Evolutionary conservation across 306 rosid genomes (phyloP).

Genomic region (Begonia peltatifolia): DNA sequence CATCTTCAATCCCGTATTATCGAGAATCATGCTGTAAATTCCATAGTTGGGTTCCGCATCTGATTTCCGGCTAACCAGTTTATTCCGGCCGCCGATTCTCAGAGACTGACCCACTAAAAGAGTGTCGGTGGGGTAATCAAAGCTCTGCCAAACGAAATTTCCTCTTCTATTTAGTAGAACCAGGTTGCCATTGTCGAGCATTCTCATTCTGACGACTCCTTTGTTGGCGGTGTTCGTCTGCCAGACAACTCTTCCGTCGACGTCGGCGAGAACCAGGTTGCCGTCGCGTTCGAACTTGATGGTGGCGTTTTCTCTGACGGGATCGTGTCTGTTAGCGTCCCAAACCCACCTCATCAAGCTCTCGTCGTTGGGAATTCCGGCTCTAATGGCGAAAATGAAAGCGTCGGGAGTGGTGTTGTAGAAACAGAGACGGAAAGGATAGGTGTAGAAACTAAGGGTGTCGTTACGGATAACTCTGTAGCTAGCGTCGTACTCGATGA

Average conservation of each 20-base stretch:
- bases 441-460: background rate
- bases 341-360: slow-evolving; percentile 23
- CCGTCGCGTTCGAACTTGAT: slow-evolving; percentile 16
- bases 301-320: slow-evolving; percentile 19
- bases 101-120: slow-evolving; percentile 17
- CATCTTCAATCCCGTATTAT: slow-evolving; percentile 13
- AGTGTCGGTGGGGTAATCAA: slow-evolving; percentile 18
- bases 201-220: slow-evolving; percentile 14
- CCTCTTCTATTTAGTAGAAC: slow-evolving; percentile 18
- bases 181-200: slow-evolving; percentile 17
- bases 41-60: slow-evolving; percentile 18
- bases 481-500: slow-evolving; percentile 10
- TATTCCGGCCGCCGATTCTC: slow-evolving; percentile 5
- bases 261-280: slow-evolving; percentile 17
- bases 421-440: slow-evolving; percentile 25
- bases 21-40: slow-evolving; percentile 12
- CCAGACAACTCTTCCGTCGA: slow-evolving; percentile 15
- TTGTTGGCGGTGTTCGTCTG: slow-evolving; percentile 24
- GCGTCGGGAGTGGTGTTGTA: slow-evolving; percentile 24
- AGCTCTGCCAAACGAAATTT: slow-evolving; percentile 23
- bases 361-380: slow-evolving; percentile 10
- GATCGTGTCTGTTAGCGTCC: slow-evolving; percentile 23
- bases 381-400: slow-evolving; percentile 16
- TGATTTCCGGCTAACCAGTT: slow-evolving; percentile 18
- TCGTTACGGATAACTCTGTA: slow-evolving; percentile 13